Evolutionary conservation across 129 eudicot species (phyloP).

Genomic region (Flaveria trinervia): DNA sequence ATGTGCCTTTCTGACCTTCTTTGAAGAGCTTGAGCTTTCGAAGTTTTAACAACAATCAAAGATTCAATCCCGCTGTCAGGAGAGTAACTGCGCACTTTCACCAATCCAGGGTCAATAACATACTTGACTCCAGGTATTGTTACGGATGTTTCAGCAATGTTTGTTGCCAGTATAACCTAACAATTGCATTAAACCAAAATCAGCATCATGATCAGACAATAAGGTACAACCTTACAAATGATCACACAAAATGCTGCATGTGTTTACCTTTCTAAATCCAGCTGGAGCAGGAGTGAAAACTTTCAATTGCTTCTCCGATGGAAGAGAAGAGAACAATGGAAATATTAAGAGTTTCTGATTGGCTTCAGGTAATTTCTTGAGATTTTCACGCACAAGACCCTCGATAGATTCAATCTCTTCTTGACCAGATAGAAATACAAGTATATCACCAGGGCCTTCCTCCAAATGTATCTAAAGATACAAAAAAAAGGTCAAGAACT

Average conservation of each 20-base stretch:
- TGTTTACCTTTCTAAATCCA: conserved; percentile 81
- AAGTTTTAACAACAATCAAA: conserved; percentile 72
- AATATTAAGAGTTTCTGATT: conserved; percentile 57
- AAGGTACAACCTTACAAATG: neutral
- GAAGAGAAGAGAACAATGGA: conserved; percentile 88
- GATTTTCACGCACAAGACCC: conserved; percentile 68
- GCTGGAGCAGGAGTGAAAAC: conserved; percentile 68
- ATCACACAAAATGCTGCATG: neutral
- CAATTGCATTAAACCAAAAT: conserved; percentile 1
- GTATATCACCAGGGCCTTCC: conserved; percentile 88
- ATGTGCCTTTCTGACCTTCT: conserved; percentile 54
- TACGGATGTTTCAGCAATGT: conserved; percentile 98
- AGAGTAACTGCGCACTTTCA: conserved; percentile 81
- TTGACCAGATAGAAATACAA: conserved; percentile 94
- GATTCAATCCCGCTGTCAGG: conserved; percentile 85
- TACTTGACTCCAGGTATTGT: conserved; percentile 98
- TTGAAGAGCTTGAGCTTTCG: conserved; percentile 98
- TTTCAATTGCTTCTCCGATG: conserved; percentile 91
- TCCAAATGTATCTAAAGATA: conserved; percentile 73
- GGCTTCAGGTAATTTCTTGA: conserved; percentile 66
- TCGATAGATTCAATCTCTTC: conserved; percentile 95
- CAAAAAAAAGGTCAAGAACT: conserved; percentile 6
- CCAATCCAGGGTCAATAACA: conserved; percentile 96
- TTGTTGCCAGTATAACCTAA: conserved; percentile 90
- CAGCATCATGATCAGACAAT: conserved; percentile 3